These are phyloP conservation scores for Triadica sebifera DNA, from an alignment of 345 rosid genomes.

Conservation along the genomic window DNA sequence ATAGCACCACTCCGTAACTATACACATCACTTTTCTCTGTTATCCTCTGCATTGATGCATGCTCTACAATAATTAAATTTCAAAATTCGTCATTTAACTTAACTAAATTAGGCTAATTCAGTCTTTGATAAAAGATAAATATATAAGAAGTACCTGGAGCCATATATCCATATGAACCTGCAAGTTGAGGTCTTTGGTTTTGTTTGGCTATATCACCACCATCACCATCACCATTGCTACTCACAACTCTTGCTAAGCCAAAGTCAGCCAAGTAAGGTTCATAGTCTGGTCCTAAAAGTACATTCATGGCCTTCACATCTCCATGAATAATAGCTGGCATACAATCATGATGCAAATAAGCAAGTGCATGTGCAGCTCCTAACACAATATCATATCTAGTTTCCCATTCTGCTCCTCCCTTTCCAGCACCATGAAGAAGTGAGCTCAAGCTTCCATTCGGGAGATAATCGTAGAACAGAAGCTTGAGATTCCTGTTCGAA, in stretches of 20 bases:
- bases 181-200: constrained; percentile 63
- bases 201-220: constrained; percentile 43
- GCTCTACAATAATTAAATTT: constrained; percentile 43
- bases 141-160: constrained; percentile 64
- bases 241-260: constrained; percentile 67
- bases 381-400: constrained; percentile 62
- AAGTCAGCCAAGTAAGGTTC: constrained; percentile 88
- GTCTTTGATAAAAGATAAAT: not conserved
- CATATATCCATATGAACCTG: constrained; percentile 97
- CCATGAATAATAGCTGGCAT: constrained; percentile 85
- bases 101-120: not conserved
- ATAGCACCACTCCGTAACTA: constrained; percentile 75
- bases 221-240: constrained; percentile 27
- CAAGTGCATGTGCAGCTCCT: constrained; percentile 86
- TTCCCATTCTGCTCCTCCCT: constrained; percentile 86
- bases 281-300: constrained; percentile 63
- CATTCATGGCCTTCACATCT: constrained; percentile 92
- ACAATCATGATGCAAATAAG: constrained; percentile 92
- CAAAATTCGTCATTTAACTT: not conserved
- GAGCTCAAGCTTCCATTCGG: constrained; percentile 93
- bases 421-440: constrained; percentile 72
- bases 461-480: constrained; percentile 87
- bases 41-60: constrained; percentile 72
- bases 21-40: constrained; percentile 90
- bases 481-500: constrained; percentile 65